These are phyloP conservation scores for Verticillium longisporum DNA, from an alignment of 2,329 filamentous ascomycete species.

Conservation along the genomic window DNA sequence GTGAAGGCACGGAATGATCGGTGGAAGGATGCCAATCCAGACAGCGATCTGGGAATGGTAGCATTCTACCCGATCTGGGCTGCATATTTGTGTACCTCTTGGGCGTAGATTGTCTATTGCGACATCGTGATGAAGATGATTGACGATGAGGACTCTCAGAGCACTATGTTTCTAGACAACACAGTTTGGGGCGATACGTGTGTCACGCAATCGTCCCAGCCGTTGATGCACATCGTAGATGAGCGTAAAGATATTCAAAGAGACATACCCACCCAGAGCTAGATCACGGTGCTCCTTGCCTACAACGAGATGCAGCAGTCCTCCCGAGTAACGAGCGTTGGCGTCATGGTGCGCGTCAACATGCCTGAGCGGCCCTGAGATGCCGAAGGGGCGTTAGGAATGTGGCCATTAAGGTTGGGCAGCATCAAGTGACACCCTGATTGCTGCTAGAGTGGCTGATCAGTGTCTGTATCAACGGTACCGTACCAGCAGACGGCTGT, in stretches of 20 bases:
- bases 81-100: background rate
- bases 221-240: no score
- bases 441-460: no score
- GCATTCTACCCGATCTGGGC: background rate
- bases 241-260: no score
- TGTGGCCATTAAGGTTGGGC: background rate
- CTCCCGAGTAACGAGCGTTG: background rate
- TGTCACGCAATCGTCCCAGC: no score
- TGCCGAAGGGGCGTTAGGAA: background rate
- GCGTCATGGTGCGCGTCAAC: background rate
- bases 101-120: background rate
- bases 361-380: background rate
- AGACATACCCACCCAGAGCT: no score
- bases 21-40: background rate
- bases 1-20: background rate
- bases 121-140: no score
- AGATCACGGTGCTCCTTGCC: background rate
- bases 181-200: no score
- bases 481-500: background rate
- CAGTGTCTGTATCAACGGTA: no score
- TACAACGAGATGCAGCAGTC: no score
- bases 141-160: no score
- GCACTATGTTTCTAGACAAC: no score
- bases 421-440: background rate
- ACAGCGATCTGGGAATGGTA: background rate